Conservation (phyloP, 768 basidiomycete genomes). For the Termitomyces titanicus region DNA sequence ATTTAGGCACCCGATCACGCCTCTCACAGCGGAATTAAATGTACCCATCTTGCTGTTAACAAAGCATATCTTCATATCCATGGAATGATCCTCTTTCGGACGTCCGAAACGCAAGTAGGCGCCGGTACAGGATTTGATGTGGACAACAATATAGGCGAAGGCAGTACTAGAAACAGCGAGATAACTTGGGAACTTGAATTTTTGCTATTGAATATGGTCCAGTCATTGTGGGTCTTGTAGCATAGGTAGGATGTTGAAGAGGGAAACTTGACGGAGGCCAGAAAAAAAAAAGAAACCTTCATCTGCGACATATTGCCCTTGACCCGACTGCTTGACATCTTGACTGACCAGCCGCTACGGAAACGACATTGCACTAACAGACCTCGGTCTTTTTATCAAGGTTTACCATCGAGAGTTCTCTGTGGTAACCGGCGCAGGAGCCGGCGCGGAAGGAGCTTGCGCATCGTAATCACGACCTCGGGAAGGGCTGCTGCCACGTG, state of each 20-base stretch:
- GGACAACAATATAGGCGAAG: constrained; percentile 44
- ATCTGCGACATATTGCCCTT: constrained; percentile 42
- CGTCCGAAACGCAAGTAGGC: constrained; percentile 16
- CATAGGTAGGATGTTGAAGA: constrained; percentile 29
- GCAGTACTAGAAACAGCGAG: constrained; percentile 53
- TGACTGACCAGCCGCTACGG: constrained; percentile 24
- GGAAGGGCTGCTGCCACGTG: constrained; percentile 60
- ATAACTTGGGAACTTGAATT: constrained; percentile 69
- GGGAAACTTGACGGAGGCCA: constrained; percentile 40
- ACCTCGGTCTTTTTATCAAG: constrained; percentile 5
- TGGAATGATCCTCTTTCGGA: constrained; percentile 13
- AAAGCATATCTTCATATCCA: constrained; percentile 13
- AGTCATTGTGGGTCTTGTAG: constrained; percentile 41
- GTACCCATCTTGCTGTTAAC: neutral
- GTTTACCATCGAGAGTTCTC: constrained; percentile 57
- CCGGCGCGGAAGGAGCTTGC: constrained; percentile 28
- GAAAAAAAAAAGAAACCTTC: constrained; percentile 38
- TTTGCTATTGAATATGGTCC: constrained; percentile 50
- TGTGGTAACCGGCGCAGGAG: constrained; percentile 34
- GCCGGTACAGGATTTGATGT: constrained; percentile 18
- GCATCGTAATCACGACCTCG: constrained; percentile 36
- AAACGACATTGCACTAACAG: constrained; percentile 7
- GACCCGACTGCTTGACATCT: constrained; percentile 26
- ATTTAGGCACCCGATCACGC: constrained; percentile 4
- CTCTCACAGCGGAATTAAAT: neutral